Evolutionary conservation across 805 yeast genomes (phyloP), one percentile per base, ranked within the genome.

Genomic region (Teunomyces tritomae): DNA sequence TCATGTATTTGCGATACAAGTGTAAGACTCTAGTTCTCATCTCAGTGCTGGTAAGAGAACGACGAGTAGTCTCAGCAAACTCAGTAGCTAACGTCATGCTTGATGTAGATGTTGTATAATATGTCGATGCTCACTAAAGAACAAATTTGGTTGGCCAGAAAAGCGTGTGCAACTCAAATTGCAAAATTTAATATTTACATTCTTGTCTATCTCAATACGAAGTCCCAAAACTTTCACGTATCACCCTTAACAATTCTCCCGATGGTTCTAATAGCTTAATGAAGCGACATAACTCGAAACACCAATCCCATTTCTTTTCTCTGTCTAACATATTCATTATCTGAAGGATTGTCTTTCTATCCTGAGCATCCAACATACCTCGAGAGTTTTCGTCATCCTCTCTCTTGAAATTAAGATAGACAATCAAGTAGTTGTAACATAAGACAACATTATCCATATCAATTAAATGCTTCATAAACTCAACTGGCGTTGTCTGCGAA

Each of bases 21-120:
- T 79, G 78, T 49, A 89, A 73, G 28, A 86, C 85, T 39, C 90
- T 76, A 53, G 63, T 61, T 55, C 83, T 73, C 73, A 88, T 76
- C 48, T 86, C 91, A 1, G 78, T 73, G 42, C 76, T 73, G 41
- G 82, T 71, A 51, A 78, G 76, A 48, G 88, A 78, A 59, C 83
- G 80, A 62, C 81, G 83, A 26, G 94, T 84, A 35, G 92, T 79
- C 68, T 85, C 88, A 11, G 96, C 95, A 69, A 86, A 86, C 51
- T 88, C 89, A 8, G 96, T 88, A 26, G 96, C 84, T 41, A 80
- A 70, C 17, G 91, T 87, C 78, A 73, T 73, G 27, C 26, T 55
- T 44, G 39, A 17, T 42, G 29, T 11, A 24, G 40, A 24, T 24
- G 40, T 37, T 37, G 40, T 37, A 37, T 37, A 16, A 37, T 37